A percentile compares a stretch with the other conserved stretches of the same genome.
phyloP scores from a whole-genome alignment of 192 early-diverging fungal species.

The Linnemannia elongata region DNA sequence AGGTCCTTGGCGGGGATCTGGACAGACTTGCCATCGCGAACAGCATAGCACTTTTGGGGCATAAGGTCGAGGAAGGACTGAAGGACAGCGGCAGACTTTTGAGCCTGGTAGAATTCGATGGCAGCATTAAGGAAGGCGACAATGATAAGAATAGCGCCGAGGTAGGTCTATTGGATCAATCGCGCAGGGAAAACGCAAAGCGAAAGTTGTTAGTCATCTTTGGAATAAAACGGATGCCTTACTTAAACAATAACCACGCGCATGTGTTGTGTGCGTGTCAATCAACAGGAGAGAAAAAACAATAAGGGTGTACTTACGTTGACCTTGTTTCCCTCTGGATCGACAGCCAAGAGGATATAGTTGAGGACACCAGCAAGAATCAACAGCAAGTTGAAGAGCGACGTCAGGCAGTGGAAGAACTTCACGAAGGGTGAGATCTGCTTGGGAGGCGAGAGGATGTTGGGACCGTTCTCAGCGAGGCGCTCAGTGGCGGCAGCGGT shows the following conservation, averaged over 20 bases:
- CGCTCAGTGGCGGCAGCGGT: slow-evolving; percentile 72
- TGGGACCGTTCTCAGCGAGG: slow-evolving; percentile 83
- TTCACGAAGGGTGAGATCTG: slow-evolving; percentile 80
- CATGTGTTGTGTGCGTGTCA: too few species aligned
- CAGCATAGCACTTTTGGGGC: slow-evolving; percentile 82
- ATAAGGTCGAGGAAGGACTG: slow-evolving; percentile 95
- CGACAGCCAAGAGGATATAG: slow-evolving; percentile 86
- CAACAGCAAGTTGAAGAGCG: slow-evolving; percentile 92
- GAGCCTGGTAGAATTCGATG: slow-evolving; percentile 94
- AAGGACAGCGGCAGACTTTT: slow-evolving; percentile 90
- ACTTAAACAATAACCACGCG: background rate
- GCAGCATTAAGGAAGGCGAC: slow-evolving; percentile 92
- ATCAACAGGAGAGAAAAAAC: background rate
- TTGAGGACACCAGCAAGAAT: slow-evolving; percentile 84
- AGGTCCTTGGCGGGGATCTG: slow-evolving; percentile 80
- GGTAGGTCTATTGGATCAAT: slow-evolving; percentile 75
- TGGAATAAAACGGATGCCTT: background rate
- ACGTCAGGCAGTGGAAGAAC: slow-evolving; percentile 80
- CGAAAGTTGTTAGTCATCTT: slow-evolving; percentile 1
- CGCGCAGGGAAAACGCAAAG: background rate
- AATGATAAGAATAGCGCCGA: slow-evolving; percentile 89
- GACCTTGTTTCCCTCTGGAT: slow-evolving; percentile 78
- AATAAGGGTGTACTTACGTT: slow-evolving; percentile 70
- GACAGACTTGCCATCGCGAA: slow-evolving; percentile 81
- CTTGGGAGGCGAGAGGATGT: slow-evolving; percentile 90